phyloP scores from a whole-genome alignment of 129 eudicot genomes.

The Solidago caesia region DNA sequence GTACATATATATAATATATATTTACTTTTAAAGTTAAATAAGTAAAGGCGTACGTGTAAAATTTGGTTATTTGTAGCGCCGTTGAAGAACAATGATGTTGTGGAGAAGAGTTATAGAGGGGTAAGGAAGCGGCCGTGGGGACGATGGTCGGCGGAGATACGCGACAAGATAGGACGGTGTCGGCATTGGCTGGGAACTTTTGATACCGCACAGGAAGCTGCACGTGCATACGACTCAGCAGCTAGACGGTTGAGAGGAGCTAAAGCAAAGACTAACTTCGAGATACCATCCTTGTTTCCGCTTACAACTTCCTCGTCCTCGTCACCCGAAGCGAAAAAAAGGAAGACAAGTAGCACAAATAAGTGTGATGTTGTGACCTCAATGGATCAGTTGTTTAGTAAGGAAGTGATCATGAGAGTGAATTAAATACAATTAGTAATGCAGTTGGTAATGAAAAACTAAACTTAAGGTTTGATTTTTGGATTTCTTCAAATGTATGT shows the following conservation, averaged over 20 bases:
- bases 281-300: not conserved
- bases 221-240: not conserved
- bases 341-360: not conserved
- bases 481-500: no score
- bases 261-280: not conserved
- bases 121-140: not conserved
- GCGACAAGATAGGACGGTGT: not conserved
- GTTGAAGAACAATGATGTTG: not conserved
- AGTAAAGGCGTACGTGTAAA: no score
- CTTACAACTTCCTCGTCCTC: not conserved
- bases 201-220: not conserved
- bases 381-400: not conserved
- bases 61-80: no score
- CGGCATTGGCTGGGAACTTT: not conserved
- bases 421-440: not conserved
- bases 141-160: not conserved
- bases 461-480: not conserved
- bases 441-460: not conserved
- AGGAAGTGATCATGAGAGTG: not conserved
- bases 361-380: not conserved
- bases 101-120: not conserved
- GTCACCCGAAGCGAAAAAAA: not conserved
- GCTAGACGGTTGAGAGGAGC: not conserved
- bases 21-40: no score
- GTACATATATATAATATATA: no score